phyloP scores from a whole-genome alignment of 257 asterid genomes.

The Ballota nigra region DNA sequence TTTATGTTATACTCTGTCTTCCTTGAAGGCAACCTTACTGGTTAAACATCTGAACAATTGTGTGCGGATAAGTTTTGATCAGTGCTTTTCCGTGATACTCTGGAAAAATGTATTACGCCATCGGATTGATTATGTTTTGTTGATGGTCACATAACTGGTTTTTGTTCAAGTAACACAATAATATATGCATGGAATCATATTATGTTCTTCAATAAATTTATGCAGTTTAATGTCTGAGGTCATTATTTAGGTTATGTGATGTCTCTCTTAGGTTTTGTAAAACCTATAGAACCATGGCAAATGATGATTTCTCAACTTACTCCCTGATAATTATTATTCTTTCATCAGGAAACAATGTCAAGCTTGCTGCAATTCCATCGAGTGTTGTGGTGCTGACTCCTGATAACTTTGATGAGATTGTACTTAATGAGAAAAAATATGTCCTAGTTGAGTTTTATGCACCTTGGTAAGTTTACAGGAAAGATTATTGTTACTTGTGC shows the following conservation, averaged over 20 bases:
- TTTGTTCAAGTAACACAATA: too few species aligned
- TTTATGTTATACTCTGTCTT: background rate
- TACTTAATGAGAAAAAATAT: constrained; percentile 71
- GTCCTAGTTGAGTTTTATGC: constrained; percentile 95
- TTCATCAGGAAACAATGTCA: constrained; percentile 77
- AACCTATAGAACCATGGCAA: background rate
- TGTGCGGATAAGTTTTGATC: background rate
- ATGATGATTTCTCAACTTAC: constrained; percentile 4
- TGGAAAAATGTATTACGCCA: background rate
- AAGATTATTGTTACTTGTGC: background rate
- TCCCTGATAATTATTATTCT: constrained; percentile 3
- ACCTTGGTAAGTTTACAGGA: constrained; percentile 64
- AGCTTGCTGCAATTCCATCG: constrained; percentile 74
- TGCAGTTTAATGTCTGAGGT: background rate
- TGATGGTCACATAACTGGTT: background rate
- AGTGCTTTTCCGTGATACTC: background rate
- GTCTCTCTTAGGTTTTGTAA: background rate
- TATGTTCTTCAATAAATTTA: background rate
- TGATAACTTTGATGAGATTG: constrained; percentile 75
- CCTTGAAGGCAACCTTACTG: background rate
- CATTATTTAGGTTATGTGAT: background rate
- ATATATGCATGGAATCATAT: too few species aligned
- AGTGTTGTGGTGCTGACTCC: constrained; percentile 67
- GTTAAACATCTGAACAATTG: background rate
- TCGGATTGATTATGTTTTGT: constrained; percentile 11